phyloP scores from a whole-genome alignment of 2,329 filamentous ascomycete genomes.

The Teratosphaeria viscida region DNA sequence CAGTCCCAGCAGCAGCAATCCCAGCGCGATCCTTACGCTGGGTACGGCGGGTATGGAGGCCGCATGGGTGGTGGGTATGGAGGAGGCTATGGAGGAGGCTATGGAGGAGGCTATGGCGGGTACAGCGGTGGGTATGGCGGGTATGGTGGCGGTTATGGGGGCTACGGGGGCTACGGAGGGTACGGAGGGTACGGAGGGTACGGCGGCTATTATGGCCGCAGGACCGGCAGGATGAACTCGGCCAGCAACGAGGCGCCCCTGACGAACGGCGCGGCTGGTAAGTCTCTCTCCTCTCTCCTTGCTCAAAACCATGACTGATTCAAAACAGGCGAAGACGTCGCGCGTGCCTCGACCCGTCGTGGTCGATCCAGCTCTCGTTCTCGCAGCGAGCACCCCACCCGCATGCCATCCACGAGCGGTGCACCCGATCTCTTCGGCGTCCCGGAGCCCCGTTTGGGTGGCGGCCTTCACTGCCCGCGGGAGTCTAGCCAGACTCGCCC shows the following conservation, averaged over 20 bases:
- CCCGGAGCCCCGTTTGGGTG: neutral
- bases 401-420: too few relatives aligned
- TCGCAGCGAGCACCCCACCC: too few relatives aligned
- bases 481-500: neutral
- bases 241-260: neutral
- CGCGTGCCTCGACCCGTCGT: neutral
- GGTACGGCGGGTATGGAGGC: neutral
- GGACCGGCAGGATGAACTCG: neutral
- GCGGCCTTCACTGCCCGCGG: neutral
- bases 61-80: neutral
- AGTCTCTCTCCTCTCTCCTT: neutral
- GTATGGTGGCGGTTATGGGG: neutral
- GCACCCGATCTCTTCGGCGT: neutral
- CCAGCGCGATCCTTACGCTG: neutral
- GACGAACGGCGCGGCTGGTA: neutral
- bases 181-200: neutral
- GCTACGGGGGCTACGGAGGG: neutral
- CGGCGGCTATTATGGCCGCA: neutral
- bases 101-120: neutral
- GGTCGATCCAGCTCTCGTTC: neutral
- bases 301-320: neutral
- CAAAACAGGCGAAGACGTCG: neutral
- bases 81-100: too few relatives aligned
- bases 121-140: neutral
- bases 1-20: too few relatives aligned